A percentile compares a stretch with the other conserved stretches of the same genome.
These are phyloP conservation scores for Starmera caribaea DNA, from an alignment of 805 yeast species.

Conservation along the genomic window DNA sequence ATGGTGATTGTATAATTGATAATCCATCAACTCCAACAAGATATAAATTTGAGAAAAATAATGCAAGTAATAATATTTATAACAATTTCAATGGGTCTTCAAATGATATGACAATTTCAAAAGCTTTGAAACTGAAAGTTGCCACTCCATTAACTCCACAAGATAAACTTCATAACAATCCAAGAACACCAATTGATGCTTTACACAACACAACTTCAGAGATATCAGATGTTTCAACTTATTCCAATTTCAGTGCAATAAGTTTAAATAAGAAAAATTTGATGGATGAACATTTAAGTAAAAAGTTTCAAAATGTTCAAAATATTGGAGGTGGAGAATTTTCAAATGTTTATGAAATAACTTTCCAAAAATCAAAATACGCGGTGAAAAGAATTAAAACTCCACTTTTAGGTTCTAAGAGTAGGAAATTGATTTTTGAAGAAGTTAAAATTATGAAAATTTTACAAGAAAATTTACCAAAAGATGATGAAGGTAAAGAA, in stretches of 20 bases:
- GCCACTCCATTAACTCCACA: constrained; percentile 12
- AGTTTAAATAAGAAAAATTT: constrained; percentile 8
- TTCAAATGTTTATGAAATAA: constrained; percentile 77
- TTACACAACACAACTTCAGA: constrained; percentile 12
- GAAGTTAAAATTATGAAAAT: constrained; percentile 64
- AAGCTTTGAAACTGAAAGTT: constrained; percentile 8
- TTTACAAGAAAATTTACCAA: constrained; percentile 28
- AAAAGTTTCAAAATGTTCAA: constrained; percentile 51
- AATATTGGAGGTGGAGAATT: constrained; percentile 83
- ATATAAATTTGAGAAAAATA: constrained; percentile 12
- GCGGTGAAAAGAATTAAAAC: constrained; percentile 85
- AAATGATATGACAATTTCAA: constrained; percentile 5
- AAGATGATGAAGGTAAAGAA: constrained; percentile 56
- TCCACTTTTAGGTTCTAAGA: constrained; percentile 46
- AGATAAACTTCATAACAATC: constrained; percentile 14
- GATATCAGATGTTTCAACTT: constrained; percentile 6
- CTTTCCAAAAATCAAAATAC: constrained; percentile 52
- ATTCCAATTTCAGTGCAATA: constrained; percentile 13
- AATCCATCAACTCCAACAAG: constrained; percentile 37
- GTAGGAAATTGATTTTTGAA: constrained; percentile 52
- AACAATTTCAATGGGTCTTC: too few relatives aligned
- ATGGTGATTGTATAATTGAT: constrained; percentile 4
- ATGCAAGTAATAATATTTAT: not conserved
- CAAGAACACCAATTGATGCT: constrained; percentile 19
- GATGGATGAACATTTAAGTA: constrained; percentile 33